Conservation (phyloP, 2,329 filamentous ascomycete genomes). For the Penicillium expansum region DNA sequence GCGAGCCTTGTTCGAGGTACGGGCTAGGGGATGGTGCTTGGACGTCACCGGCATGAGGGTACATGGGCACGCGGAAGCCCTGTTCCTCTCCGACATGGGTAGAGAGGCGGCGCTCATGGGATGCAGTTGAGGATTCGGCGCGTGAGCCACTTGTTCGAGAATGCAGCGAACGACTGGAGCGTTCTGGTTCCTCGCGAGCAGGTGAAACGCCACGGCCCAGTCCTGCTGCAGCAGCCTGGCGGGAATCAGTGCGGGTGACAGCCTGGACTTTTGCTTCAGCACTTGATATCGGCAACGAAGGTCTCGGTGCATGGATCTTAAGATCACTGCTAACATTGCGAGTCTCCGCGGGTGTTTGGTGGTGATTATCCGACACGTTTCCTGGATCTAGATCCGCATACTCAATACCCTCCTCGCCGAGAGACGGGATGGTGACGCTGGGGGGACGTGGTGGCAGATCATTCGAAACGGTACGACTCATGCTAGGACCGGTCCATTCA, state of each 20-base stretch:
- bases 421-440: constrained; percentile 77
- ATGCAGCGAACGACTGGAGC: constrained; percentile 55
- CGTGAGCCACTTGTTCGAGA: constrained; percentile 61
- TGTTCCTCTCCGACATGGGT: constrained; percentile 68
- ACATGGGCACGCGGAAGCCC: constrained; percentile 94
- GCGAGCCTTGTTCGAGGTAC: constrained; percentile 45
- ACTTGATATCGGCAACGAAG: constrained; percentile 75
- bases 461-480: constrained; percentile 34
- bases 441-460: constrained; percentile 57
- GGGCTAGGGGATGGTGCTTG: constrained; percentile 86
- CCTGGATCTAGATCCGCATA: constrained; percentile 64
- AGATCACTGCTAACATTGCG: constrained; percentile 76
- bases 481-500: constrained; percentile 52
- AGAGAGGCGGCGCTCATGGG: constrained; percentile 55
- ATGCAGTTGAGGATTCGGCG: constrained; percentile 46
- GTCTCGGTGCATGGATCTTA: constrained; percentile 84
- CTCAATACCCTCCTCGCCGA: constrained; percentile 87
- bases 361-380: constrained; percentile 43
- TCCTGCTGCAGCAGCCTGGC: constrained; percentile 77
- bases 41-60: constrained; percentile 87
- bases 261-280: constrained; percentile 79
- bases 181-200: constrained; percentile 52
- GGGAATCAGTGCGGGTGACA: constrained; percentile 90
- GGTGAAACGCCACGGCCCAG: constrained; percentile 63
- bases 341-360: constrained; percentile 64